Base-by-base conservation (phyloP, 2,329 filamentous ascomycete species). In the Tothia fuscella region DNA sequence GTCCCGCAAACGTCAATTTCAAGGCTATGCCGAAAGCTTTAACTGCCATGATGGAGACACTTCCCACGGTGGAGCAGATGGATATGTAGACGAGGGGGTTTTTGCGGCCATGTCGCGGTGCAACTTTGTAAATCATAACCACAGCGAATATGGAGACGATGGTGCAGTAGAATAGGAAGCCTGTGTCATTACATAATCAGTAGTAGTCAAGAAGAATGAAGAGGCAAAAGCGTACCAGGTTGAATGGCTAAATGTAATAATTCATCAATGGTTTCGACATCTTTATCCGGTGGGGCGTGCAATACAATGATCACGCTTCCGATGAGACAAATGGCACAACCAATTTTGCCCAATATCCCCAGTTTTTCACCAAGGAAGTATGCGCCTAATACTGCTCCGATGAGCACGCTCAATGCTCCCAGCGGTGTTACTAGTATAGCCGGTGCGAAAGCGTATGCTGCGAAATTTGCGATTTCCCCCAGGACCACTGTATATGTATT, bases 21-120 rank as follows among this genome's bases (percentile, higher is more conserved):
- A 98, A 71, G 26, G 91, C 93, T 59, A 96, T 95, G 44, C 91
- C 91, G 53, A 98, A 96, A 4, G 91, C 91, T 69, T 98, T 98
- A 63, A 96, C 84, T 24, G 91, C 87, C 91, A 98, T 98, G 68
- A 98, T 89, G 10, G 91, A 96, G 47, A 98, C 82, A 40, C 88
- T 94, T 53, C 91, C 91, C 48, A 95, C 88, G 3, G 88, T 93
- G 39, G 88, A 95, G 72, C 91, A 98, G 53, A 98, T 96, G 51
- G 88, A 95, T 51, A 98, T 79, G 64, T 89, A 98, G 53, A 98
- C 82, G 53, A 98, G 74, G 7, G 91, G 89, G 59, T 96, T 98
- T 65, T 83, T 88, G 71, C 86, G 93, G 57, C 91, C 91, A 56
- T 98, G 80, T 42, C 79, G 67, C 0, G 91, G 91, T 6, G 87